These are phyloP conservation scores for Chlorella vulgaris DNA, from an alignment of 139 green algal genomes.

Conservation along the genomic window DNA sequence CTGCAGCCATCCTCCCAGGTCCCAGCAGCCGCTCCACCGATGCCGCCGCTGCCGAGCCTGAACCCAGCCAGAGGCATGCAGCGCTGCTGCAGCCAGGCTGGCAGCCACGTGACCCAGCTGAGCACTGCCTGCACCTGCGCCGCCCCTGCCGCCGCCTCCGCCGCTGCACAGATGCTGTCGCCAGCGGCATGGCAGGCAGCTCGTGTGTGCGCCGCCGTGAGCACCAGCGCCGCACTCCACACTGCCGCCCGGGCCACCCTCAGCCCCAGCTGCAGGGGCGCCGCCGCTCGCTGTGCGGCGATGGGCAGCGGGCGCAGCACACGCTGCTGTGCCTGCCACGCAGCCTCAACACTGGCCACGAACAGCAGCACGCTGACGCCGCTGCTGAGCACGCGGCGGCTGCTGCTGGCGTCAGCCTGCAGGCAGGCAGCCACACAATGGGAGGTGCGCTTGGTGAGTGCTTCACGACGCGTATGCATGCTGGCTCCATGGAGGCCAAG, in stretches of 20 bases:
- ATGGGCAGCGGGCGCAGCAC: background rate
- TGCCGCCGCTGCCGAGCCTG: background rate
- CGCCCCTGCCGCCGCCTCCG: background rate
- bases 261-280: slow-evolving; percentile 23
- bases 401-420: background rate
- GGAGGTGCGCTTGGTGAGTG: background rate
- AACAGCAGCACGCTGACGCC: background rate
- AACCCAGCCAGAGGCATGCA: background rate
- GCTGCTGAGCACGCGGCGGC: background rate
- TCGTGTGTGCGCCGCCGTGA: background rate
- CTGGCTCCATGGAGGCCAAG: too few species aligned
- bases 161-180: background rate
- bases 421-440: background rate
- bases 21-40: background rate
- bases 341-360: slow-evolving; percentile 6
- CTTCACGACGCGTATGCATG: too few species aligned
- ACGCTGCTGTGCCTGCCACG: slow-evolving; percentile 17
- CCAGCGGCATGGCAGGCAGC: background rate
- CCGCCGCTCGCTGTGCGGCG: background rate
- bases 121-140: background rate
- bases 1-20: background rate
- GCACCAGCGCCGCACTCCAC: slow-evolving; percentile 19
- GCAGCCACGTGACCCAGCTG: background rate
- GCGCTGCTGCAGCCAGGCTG: background rate
- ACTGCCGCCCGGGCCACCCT: background rate